phyloP scores from a whole-genome alignment of 1,284 basidiomycete genomes.

The Tylopilus sp. region DNA sequence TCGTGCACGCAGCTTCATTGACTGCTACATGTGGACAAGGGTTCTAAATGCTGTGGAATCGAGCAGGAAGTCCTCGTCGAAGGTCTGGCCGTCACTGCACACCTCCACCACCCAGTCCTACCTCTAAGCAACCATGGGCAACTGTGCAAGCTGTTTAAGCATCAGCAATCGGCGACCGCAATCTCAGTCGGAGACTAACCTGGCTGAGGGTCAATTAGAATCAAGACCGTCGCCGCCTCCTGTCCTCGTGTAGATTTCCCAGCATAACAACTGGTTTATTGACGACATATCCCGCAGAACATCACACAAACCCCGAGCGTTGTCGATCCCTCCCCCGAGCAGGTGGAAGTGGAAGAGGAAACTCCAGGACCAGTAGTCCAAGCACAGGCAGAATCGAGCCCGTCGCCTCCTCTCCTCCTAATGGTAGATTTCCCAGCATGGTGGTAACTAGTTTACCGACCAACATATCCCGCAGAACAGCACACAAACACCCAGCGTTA shows the following conservation, averaged over 20 bases:
- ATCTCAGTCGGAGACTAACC: background rate
- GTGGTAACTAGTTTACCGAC: background rate
- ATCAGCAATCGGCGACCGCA: background rate
- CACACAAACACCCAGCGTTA: background rate
- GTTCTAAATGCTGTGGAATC: background rate
- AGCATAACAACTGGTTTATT: background rate
- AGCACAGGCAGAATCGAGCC: too few relatives aligned
- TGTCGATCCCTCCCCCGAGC: background rate
- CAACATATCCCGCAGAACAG: background rate
- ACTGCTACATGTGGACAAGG: too few relatives aligned
- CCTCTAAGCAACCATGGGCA: background rate
- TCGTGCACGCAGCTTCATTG: too few relatives aligned
- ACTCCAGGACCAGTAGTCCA: background rate
- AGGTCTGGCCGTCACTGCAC: background rate
- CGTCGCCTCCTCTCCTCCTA: background rate
- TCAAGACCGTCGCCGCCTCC: background rate
- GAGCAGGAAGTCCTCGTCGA: background rate
- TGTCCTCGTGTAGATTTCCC: background rate
- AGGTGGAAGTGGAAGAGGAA: too few relatives aligned
- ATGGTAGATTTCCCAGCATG: background rate
- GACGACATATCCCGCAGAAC: background rate
- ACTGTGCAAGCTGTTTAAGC: background rate
- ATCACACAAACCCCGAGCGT: background rate
- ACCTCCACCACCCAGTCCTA: background rate
- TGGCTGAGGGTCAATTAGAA: background rate